phyloP scores from a whole-genome alignment of 441 rosid species.

The Manihot esculenta region DNA sequence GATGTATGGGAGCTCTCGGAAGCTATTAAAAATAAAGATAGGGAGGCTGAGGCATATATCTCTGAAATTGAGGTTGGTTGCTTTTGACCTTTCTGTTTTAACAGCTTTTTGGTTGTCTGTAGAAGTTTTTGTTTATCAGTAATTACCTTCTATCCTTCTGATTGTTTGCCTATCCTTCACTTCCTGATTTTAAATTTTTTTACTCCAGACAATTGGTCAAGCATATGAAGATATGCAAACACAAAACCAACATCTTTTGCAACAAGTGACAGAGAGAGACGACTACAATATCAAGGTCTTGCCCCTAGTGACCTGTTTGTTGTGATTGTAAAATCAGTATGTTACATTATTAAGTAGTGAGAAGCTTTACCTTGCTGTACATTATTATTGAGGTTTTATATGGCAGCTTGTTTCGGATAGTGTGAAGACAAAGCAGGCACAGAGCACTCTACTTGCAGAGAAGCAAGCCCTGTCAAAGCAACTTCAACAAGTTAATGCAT shows the following conservation, averaged over 20 bases:
- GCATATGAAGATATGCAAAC: slow-evolving; percentile 99
- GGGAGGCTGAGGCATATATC: slow-evolving; percentile 86
- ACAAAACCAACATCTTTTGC: slow-evolving; percentile 86
- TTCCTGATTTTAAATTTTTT: slow-evolving; percentile 2
- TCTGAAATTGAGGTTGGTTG: slow-evolving; percentile 84
- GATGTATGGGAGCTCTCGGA: slow-evolving; percentile 77
- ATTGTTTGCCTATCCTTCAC: slow-evolving; percentile 1
- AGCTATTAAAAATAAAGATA: slow-evolving; percentile 80
- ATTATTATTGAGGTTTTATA: slow-evolving; percentile 14
- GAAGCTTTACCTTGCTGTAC: not conserved
- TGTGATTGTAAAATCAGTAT: slow-evolving; percentile 1
- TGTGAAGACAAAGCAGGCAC: slow-evolving; percentile 84
- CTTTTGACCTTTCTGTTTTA: slow-evolving; percentile 4
- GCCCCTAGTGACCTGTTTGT: slow-evolving; percentile 6
- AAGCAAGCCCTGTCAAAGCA: slow-evolving; percentile 77
- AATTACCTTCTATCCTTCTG: not conserved
- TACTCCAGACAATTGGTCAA: slow-evolving; percentile 83
- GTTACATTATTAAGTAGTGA: not conserved
- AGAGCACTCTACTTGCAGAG: slow-evolving; percentile 65
- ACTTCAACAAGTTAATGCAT: slow-evolving; percentile 66
- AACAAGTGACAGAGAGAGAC: slow-evolving; percentile 87
- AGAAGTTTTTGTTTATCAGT: slow-evolving; percentile 14
- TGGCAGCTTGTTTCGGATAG: slow-evolving; percentile 98
- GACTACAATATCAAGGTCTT: slow-evolving; percentile 91
- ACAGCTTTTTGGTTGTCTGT: not conserved